These are phyloP conservation scores for Gomphus bonarii DNA, from an alignment of 1,284 basidiomycete genomes.

Conservation along the genomic window DNA sequence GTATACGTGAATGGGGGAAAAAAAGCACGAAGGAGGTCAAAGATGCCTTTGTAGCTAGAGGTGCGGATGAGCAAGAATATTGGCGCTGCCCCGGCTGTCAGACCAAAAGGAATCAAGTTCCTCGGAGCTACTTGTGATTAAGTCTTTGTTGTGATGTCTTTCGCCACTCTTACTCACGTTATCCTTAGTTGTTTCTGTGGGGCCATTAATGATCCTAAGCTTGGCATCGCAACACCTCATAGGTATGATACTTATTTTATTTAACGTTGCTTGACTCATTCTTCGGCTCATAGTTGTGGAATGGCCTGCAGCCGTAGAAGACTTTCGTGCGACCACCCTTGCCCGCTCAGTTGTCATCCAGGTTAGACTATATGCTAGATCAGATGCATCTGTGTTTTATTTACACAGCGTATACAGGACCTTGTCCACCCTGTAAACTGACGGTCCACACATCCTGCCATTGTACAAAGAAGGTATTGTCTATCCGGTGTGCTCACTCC, in stretches of 20 bases:
- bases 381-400: background rate
- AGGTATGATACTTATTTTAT: conserved; percentile 21
- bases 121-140: conserved; percentile 57
- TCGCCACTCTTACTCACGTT: background rate
- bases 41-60: conserved; percentile 67
- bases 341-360: conserved; percentile 60
- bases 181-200: conserved; percentile 73
- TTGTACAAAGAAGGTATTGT: conserved; percentile 49
- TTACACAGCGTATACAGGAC: conserved; percentile 25
- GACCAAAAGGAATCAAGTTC: conserved; percentile 53
- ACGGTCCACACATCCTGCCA: conserved; percentile 50
- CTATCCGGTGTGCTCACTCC: conserved; percentile 53
- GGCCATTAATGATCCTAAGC: conserved; percentile 59
- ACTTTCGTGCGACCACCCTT: conserved; percentile 50
- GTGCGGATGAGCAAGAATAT: conserved; percentile 48
- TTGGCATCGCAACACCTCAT: conserved; percentile 69
- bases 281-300: conserved; percentile 42
- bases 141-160: background rate
- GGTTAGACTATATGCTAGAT: conserved; percentile 17
- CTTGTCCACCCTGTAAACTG: conserved; percentile 64
- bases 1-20: conserved; percentile 67
- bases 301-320: conserved; percentile 64
- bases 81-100: conserved; percentile 90
- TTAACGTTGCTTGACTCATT: background rate
- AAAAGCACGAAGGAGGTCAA: conserved; percentile 70